Percentiles rank a stretch among this genome's conserved stretches.
phyloP scores from a whole-genome alignment of 805 yeast genomes.

The Grigorovia yakushimaensis region DNA sequence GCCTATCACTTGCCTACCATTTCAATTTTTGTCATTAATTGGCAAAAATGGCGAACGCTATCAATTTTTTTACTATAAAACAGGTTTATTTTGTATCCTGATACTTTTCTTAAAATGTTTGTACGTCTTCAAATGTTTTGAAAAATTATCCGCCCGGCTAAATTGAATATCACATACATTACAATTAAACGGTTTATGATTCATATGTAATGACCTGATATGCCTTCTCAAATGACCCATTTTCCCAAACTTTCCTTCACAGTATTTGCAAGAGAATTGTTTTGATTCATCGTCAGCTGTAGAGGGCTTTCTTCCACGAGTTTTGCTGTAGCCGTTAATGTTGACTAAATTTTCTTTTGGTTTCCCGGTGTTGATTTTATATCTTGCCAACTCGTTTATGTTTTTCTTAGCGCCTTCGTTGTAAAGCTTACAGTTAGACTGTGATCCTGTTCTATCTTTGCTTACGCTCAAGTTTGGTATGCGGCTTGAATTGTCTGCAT shows the following conservation, averaged over 20 bases:
- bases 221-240: not conserved
- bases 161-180: not conserved
- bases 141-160: not conserved
- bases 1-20: no score
- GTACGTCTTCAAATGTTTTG: not conserved
- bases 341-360: no score
- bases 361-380: no score
- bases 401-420: no score
- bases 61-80: no score
- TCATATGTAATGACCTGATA: not conserved
- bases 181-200: not conserved
- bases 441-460: no score
- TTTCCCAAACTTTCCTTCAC: not conserved
- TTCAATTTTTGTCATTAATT: no score
- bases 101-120: not conserved
- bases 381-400: no score
- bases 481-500: no score
- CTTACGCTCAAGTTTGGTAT: no score
- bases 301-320: not conserved
- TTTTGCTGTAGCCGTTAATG: not conserved
- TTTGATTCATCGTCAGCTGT: not conserved
- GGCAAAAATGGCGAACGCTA: no score
- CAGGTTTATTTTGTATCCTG: not conserved
- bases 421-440: no score
- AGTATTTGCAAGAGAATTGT: not conserved